phyloP scores from a whole-genome alignment of 106 monocot genomes.

The Apostasia shenzhenica region DNA sequence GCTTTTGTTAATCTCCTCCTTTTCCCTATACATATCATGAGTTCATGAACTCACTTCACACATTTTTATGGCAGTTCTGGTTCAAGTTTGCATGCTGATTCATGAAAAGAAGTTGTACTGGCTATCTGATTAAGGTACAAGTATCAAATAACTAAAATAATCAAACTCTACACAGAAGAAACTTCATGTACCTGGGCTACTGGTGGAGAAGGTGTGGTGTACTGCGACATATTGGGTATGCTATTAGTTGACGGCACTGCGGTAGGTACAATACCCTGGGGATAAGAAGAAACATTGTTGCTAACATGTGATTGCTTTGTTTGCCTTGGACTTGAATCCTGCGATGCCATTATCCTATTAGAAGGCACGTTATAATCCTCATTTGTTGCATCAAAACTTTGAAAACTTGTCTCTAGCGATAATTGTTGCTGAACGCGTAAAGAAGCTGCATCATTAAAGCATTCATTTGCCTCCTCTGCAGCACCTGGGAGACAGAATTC shows the following conservation, averaged over 20 bases:
- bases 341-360: slow-evolving; percentile 17
- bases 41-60: too few relatives aligned
- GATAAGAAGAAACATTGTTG: slow-evolving; percentile 34
- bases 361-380: slow-evolving; percentile 34
- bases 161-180: background rate
- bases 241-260: slow-evolving; percentile 29
- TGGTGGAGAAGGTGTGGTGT: slow-evolving; percentile 78
- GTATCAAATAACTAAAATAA: too few relatives aligned
- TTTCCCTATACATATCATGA: too few relatives aligned
- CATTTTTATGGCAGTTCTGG: background rate
- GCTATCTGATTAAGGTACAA: background rate
- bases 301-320: slow-evolving; percentile 42
- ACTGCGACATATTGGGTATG: slow-evolving; percentile 38
- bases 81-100: background rate
- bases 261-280: slow-evolving; percentile 19
- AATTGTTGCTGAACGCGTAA: slow-evolving; percentile 54
- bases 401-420: slow-evolving; percentile 37
- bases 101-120: background rate
- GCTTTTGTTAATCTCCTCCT: too few relatives aligned
- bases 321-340: slow-evolving; percentile 59
- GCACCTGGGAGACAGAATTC: slow-evolving; percentile 41
- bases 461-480: slow-evolving; percentile 65
- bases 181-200: slow-evolving; percentile 40
- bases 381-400: slow-evolving; percentile 28
- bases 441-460: slow-evolving; percentile 68